A percentile compares a stretch with the other conserved stretches of the same genome.
Evolutionary conservation across 2,329 filamentous ascomycete species (phyloP).

Genomic region (Hypoxylon rubiginosum): DNA sequence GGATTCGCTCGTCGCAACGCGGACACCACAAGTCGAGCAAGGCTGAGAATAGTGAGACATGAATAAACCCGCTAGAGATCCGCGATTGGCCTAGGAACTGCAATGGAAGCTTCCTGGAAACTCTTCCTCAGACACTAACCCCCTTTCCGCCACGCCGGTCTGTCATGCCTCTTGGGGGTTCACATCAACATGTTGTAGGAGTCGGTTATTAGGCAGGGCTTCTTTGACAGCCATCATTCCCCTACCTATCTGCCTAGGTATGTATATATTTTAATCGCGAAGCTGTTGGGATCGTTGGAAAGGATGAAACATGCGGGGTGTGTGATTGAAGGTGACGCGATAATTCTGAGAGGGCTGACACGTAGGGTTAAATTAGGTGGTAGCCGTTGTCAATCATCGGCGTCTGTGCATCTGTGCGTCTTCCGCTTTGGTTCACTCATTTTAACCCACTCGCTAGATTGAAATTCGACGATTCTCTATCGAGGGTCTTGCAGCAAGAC

Average conservation of each 20-base stretch:
- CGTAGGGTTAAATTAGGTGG: conserved; percentile 10
- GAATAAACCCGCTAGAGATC: conserved; percentile 4
- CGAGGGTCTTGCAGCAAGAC: conserved; percentile 26
- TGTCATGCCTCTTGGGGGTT: conserved; percentile 11
- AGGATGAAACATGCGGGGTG: conserved; percentile 41
- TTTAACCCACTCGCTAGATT: conserved; percentile 3
- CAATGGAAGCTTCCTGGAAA: conserved; percentile 39
- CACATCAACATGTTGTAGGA: background rate
- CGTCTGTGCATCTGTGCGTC: conserved; percentile 7
- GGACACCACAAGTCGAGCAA: conserved; percentile 19
- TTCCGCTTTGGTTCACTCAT: background rate
- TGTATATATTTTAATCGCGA: conserved; percentile 9
- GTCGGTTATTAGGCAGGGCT: too few species aligned
- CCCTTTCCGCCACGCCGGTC: conserved; percentile 4
- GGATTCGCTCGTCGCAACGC: conserved; percentile 24
- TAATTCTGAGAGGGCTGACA: conserved; percentile 3
- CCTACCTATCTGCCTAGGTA: too few species aligned
- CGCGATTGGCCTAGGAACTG: conserved; percentile 28
- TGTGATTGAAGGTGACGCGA: conserved; percentile 24
- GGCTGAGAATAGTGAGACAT: conserved; percentile 33
- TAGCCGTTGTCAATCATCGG: conserved; percentile 21
- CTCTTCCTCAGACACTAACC: conserved; percentile 33
- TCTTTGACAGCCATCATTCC: conserved; percentile 7
- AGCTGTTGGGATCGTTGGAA: conserved; percentile 13
- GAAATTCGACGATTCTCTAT: conserved; percentile 29